Evolutionary conservation across 192 early-diverging fungal genomes (phyloP).

Genomic region (Rhizoclosmatium sp.): DNA sequence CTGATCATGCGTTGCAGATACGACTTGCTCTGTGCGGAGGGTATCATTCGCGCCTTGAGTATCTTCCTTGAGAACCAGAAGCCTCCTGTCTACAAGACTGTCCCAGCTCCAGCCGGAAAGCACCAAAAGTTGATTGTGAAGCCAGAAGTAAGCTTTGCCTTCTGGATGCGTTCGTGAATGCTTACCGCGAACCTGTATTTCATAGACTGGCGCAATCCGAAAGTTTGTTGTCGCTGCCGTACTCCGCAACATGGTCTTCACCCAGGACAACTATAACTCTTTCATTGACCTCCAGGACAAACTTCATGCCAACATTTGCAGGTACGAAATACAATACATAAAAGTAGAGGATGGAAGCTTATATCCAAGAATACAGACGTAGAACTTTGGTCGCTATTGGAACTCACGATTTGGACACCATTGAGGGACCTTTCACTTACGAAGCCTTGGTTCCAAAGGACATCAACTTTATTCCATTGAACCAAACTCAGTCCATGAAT

Average conservation of each 20-base stretch:
- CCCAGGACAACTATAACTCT: conserved; percentile 82
- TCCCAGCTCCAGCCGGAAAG: conserved; percentile 63
- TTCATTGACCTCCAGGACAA: conserved; percentile 99
- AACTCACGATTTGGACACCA: conserved; percentile 96
- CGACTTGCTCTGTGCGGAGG: conserved; percentile 97
- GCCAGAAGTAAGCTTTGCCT: conserved; percentile 62
- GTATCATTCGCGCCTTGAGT: conserved; percentile 86
- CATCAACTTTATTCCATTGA: conserved; percentile 93
- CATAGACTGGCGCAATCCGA: conserved; percentile 83
- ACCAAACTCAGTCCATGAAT: conserved; percentile 87
- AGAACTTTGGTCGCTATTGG: conserved; percentile 96
- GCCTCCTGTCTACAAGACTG: conserved; percentile 72
- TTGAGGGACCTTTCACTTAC: conserved; percentile 94
- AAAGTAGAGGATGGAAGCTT: not conserved
- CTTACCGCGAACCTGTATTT: not conserved
- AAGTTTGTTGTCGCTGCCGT: conserved; percentile 90
- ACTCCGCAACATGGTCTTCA: conserved; percentile 86
- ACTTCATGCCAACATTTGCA: conserved; percentile 96
- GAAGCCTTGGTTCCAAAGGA: conserved; percentile 88
- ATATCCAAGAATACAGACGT: conserved; percentile 62
- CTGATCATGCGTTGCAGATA: conserved; percentile 63
- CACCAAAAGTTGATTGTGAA: conserved; percentile 73
- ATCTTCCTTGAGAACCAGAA: conserved; percentile 80
- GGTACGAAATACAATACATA: conserved; percentile 48
- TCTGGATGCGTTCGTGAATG: not conserved